phyloP scores from a whole-genome alignment of 2,329 filamentous ascomycete species.

The Fusarium musae region DNA sequence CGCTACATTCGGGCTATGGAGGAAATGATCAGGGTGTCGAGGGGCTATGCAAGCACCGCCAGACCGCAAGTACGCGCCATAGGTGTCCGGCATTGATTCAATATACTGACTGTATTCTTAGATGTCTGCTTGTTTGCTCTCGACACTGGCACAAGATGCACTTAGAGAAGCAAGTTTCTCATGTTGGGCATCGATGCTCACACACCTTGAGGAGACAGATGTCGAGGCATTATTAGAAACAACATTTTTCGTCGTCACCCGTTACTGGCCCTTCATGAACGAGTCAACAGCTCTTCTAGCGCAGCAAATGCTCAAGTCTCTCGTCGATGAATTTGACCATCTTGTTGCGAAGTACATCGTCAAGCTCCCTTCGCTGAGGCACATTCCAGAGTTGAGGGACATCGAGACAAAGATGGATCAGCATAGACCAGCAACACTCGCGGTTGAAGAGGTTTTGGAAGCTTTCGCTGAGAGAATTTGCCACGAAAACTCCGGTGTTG shows the following conservation, averaged over 20 bases:
- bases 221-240: slow-evolving; percentile 84
- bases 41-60: slow-evolving; percentile 77
- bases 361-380: slow-evolving; percentile 80
- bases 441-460: slow-evolving; percentile 69
- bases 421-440: slow-evolving; percentile 63
- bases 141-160: slow-evolving; percentile 78
- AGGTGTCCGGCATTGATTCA: background rate
- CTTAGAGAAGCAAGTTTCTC: slow-evolving; percentile 83
- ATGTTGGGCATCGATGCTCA: slow-evolving; percentile 85
- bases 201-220: slow-evolving; percentile 79
- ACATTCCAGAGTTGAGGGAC: slow-evolving; percentile 75
- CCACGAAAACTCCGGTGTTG: slow-evolving; percentile 88
- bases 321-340: slow-evolving; percentile 71
- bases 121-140: slow-evolving; percentile 93
- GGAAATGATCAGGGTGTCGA: slow-evolving; percentile 84
- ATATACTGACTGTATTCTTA: slow-evolving; percentile 49
- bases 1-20: slow-evolving; percentile 85
- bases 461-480: slow-evolving; percentile 78
- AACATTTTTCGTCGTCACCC: slow-evolving; percentile 86
- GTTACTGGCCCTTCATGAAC: slow-evolving; percentile 79
- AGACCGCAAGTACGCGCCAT: slow-evolving; percentile 78
- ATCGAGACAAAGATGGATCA: slow-evolving; percentile 73
- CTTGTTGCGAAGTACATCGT: slow-evolving; percentile 74
- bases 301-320: slow-evolving; percentile 69
- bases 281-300: slow-evolving; percentile 68